These are phyloP conservation scores for Chlorella sp. DNA, from an alignment of 139 green algal species.

Conservation along the genomic window DNA sequence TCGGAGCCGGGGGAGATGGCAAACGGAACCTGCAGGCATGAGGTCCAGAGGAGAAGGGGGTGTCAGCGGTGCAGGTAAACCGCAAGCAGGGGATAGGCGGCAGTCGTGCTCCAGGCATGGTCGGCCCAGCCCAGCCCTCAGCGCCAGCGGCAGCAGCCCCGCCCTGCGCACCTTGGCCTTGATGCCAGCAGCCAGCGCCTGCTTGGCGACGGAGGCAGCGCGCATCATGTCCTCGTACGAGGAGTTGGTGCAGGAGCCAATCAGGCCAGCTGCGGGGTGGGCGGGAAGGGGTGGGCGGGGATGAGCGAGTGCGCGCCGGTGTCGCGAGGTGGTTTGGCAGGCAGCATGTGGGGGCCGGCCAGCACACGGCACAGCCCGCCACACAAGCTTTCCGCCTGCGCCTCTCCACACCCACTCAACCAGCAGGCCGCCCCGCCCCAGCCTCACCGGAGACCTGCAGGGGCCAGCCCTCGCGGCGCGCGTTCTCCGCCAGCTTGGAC, in stretches of 20 bases:
- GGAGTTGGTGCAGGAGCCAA: slow-evolving; percentile 95
- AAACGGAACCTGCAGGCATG: slow-evolving; percentile 82
- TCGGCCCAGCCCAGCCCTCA: no score
- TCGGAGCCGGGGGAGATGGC: slow-evolving; percentile 92
- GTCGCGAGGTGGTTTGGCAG: no score
- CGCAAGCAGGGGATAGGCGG: no score
- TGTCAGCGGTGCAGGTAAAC: no score
- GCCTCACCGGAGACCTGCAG: slow-evolving; percentile 43
- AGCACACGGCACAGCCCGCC: no score
- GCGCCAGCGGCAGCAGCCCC: not conserved
- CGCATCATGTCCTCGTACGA: slow-evolving; percentile 96
- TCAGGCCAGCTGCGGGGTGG: slow-evolving; percentile 83
- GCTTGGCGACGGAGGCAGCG: slow-evolving; percentile 80
- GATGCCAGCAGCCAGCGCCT: slow-evolving; percentile 87
- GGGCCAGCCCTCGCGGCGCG: slow-evolving; percentile 85
- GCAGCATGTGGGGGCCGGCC: no score
- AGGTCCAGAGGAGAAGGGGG: no score
- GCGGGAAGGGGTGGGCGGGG: not conserved
- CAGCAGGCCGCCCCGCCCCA: not conserved
- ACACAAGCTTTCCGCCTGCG: no score
- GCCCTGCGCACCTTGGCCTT: slow-evolving; percentile 73
- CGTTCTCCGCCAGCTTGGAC: slow-evolving; percentile 82
- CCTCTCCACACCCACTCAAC: no score
- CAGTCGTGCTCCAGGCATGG: no score
- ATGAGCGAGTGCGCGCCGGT: no score